These are phyloP conservation scores for Canavalia ensiformis DNA, from an alignment of 306 rosid genomes.

Conservation along the genomic window DNA sequence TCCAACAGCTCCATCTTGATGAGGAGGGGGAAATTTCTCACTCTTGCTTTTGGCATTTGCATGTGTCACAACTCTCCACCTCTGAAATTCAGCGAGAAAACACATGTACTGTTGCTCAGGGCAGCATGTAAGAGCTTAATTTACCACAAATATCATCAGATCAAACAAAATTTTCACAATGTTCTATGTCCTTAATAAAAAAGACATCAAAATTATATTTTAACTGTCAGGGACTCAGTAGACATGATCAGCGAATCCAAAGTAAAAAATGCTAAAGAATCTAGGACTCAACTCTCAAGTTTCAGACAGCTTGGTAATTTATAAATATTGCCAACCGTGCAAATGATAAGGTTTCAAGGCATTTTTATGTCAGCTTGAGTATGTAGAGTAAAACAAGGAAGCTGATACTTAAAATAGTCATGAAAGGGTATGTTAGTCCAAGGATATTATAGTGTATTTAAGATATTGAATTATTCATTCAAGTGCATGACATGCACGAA, in stretches of 20 bases:
- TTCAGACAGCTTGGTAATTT: slow-evolving; percentile 26
- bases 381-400: slow-evolving; percentile 15
- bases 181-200: slow-evolving; percentile 45
- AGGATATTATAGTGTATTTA: not conserved
- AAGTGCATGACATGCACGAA: slow-evolving; percentile 15
- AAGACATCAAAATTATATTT: slow-evolving; percentile 23
- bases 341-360: slow-evolving; percentile 30
- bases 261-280: slow-evolving; percentile 43
- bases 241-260: slow-evolving; percentile 55
- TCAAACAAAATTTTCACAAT: slow-evolving; percentile 43
- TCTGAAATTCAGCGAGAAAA: slow-evolving; percentile 70
- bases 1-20: slow-evolving; percentile 98
- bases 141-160: slow-evolving; percentile 32
- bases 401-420: slow-evolving; percentile 8
- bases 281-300: slow-evolving; percentile 35
- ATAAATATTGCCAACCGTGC: slow-evolving; percentile 12
- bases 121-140: slow-evolving; percentile 43
- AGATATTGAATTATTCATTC: slow-evolving; percentile 14
- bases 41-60: slow-evolving; percentile 96
- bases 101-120: slow-evolving; percentile 48
- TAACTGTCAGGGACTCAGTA: slow-evolving; percentile 35
- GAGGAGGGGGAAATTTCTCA: slow-evolving; percentile 99
- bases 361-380: slow-evolving; percentile 7
- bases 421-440: slow-evolving; percentile 1
- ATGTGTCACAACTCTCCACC: slow-evolving; percentile 88